Percentiles rank a stretch among this genome's conserved stretches.
Conservation (phyloP, 2,329 filamentous ascomycete genomes). For the Bipolaris sorokiniana region DNA sequence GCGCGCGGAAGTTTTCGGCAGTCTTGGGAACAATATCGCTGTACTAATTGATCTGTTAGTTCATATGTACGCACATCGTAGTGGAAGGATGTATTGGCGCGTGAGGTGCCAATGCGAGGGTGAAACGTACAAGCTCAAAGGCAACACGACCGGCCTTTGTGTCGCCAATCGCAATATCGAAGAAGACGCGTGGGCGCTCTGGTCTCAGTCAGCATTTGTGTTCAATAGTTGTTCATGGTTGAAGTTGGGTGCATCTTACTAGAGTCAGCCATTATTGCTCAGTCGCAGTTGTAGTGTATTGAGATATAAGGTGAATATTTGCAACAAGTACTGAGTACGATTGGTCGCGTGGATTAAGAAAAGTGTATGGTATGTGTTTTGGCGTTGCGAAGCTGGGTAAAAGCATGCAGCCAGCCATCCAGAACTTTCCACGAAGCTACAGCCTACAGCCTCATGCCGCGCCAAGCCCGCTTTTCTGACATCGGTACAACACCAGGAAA, state of each 20-base stretch:
- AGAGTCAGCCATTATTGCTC: constrained; percentile 34
- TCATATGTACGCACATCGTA: not conserved
- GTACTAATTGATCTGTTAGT: constrained; percentile 39
- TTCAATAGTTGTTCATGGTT: not conserved
- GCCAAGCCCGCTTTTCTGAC: constrained; percentile 31
- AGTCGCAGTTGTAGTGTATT: constrained; percentile 2
- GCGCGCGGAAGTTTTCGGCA: constrained; percentile 91
- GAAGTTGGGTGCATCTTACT: constrained; percentile 23
- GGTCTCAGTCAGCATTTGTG: constrained; percentile 19
- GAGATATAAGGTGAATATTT: not conserved
- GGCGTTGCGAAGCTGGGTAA: constrained; percentile 29
- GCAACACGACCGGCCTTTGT: constrained; percentile 76
- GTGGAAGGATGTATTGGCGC: not conserved
- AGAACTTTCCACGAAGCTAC: constrained; percentile 45
- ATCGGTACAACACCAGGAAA: not conserved
- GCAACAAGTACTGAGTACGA: not conserved
- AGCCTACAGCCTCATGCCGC: constrained; percentile 22
- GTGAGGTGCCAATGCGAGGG: not conserved
- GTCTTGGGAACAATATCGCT: constrained; percentile 81
- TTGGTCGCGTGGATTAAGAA: not conserved
- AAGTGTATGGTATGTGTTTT: constrained; percentile 6
- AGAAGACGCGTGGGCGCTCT: constrained; percentile 83
- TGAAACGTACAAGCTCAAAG: constrained; percentile 75
- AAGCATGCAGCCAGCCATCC: constrained; percentile 32
- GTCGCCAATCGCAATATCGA: constrained; percentile 85